Conservation (phyloP, 371 early-diverging fungal species). For the Mucor saturninus region DNA sequence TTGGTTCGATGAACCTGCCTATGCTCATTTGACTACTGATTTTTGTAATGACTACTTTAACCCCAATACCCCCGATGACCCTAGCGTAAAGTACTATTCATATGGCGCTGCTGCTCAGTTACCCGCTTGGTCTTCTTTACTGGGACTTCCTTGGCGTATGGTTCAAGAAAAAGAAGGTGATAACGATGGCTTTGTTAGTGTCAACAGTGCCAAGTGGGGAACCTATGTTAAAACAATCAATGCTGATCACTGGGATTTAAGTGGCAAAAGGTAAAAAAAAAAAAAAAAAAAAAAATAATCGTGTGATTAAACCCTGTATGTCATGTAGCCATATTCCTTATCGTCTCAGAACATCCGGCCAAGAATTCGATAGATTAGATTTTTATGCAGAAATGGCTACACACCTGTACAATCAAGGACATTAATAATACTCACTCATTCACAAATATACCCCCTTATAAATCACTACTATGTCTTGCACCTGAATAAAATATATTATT, state of each 20-base stretch:
- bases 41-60: slow-evolving; percentile 82
- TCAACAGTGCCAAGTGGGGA: slow-evolving; percentile 87
- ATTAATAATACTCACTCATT: slow-evolving; percentile 18
- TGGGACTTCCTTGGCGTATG: slow-evolving; percentile 63
- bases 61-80: slow-evolving; percentile 75
- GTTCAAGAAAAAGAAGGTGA: slow-evolving; percentile 59
- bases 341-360: slow-evolving; percentile 22
- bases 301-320: background rate
- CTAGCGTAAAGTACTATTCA: slow-evolving; percentile 75
- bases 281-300: background rate
- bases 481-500: no score
- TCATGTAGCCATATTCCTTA: slow-evolving; percentile 27
- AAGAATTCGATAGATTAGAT: slow-evolving; percentile 73
- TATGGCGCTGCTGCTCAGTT: slow-evolving; percentile 70
- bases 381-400: slow-evolving; percentile 81
- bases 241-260: slow-evolving; percentile 90
- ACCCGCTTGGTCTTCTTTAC: slow-evolving; percentile 51
- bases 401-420: slow-evolving; percentile 60
- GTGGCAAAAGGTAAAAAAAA: slow-evolving; percentile 26
- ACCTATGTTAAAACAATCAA: slow-evolving; percentile 78
- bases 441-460: no score
- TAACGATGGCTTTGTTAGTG: slow-evolving; percentile 91
- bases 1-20: slow-evolving; percentile 81
- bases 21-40: slow-evolving; percentile 80
- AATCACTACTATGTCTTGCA: no score